Base-by-base conservation (phyloP, 345 rosid species). In the Corymbia maculata region DNA sequence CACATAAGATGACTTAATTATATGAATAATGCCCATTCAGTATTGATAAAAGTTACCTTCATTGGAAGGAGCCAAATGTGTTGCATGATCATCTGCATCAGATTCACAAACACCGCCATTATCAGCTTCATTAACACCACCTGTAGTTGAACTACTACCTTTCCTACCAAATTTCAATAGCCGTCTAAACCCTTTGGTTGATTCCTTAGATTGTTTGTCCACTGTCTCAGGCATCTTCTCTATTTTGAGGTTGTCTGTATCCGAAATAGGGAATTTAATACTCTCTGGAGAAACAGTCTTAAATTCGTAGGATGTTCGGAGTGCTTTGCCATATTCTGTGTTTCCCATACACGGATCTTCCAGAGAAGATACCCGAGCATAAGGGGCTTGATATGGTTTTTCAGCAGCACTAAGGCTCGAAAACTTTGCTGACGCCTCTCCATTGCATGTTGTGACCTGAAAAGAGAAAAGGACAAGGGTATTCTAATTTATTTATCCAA, bases 91-190 rank as follows among this genome's bases (percentile, higher is more conserved):
- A 87, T 94, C 90, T 66, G 89, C 92, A 87, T 91, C 93, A 52
- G 90, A 91, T 87, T 87, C 90, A 86, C 87, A 36, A 5, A 85
- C 52, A 51, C 89, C 57, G 70, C 47, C 68, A 85, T 45, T 79
- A 61, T 90, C 94, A 28, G 88, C 91, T 86, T 95, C 95, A 79
- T 64, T 68, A 85, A 88, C 90, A 53, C 88, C 97, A 87, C 93
- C 88, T 49, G 95, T n/a, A 70, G 93, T 89, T 51, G 95, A 93
- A 88, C 90, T 86, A 89, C 94, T 96, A 89, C 91, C 94, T 92
- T 97, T 98, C 91, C 93, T 94, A 68, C 98, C 98, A 87, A 98
- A 95, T 94, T 95, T 97, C 94, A 97, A 93, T 89, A 98, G 93
- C 90, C 94, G 90, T 88, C 92, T 89, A 80, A 98, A 91, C 89